A percentile compares a stretch with the other conserved stretches of the same genome.
Conservation (phyloP, 2,329 filamentous ascomycete genomes). For the Fusarium chlamydosporum region DNA sequence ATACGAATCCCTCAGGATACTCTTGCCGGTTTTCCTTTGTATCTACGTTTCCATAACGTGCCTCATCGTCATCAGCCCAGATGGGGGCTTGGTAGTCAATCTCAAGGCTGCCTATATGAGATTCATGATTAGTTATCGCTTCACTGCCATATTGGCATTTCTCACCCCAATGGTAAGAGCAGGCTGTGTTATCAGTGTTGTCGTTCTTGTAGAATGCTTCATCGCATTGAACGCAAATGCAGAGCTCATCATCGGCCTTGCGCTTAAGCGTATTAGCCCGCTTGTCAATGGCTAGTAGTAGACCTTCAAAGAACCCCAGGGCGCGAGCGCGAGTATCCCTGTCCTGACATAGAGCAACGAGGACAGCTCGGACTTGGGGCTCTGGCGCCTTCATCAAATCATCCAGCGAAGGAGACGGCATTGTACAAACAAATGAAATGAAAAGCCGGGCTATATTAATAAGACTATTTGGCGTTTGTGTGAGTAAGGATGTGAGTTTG, state of each 20-base stretch:
- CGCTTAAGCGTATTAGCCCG: slow-evolving; percentile 10
- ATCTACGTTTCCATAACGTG: slow-evolving; percentile 32
- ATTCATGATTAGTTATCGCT: too few species aligned
- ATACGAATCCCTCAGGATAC: slow-evolving; percentile 44
- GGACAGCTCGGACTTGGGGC: slow-evolving; percentile 26
- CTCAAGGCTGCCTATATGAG: slow-evolving; percentile 40
- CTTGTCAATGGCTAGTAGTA: slow-evolving; percentile 1
- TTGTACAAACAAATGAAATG: background rate
- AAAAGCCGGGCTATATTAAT: background rate
- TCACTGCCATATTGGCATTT: too few species aligned
- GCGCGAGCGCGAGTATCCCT: background rate
- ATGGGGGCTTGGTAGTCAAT: slow-evolving; percentile 16
- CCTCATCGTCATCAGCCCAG: slow-evolving; percentile 38
- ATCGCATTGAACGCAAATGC: slow-evolving; percentile 33
- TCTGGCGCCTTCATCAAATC: slow-evolving; percentile 19
- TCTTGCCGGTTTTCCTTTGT: slow-evolving; percentile 20
- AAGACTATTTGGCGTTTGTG: background rate
- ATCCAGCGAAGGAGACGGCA: background rate
- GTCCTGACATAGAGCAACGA: slow-evolving; percentile 35
- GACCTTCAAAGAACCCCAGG: background rate
- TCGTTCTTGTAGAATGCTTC: slow-evolving; percentile 2
- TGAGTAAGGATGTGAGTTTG: slow-evolving; percentile 2
- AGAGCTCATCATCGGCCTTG: slow-evolving; percentile 26
- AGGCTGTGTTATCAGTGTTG: slow-evolving; percentile 1
- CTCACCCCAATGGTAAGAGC: slow-evolving; percentile 40